Base-by-base conservation (phyloP, 2,329 filamentous ascomycete genomes). In the Monosporascus sp. region DNA sequence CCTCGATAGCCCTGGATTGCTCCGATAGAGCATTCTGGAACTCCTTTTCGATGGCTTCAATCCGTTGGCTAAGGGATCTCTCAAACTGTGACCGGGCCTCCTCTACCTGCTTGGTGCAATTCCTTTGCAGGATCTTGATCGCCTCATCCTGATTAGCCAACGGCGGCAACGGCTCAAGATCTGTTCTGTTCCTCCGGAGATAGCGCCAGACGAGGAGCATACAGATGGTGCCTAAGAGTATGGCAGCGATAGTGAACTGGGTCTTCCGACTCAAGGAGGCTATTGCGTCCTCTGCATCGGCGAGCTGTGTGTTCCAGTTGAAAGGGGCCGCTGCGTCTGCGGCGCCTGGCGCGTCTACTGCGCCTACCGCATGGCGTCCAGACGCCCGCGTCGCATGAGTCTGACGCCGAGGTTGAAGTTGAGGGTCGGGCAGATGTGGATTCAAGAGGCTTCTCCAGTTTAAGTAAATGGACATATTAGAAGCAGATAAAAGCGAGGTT, bases 1-100 rank as follows among this genome's bases (percentile, higher is more conserved):
- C 57, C 47, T 63, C 59, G 35, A 60, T 57, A 1, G 35, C 43
- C 45, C 58, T 59, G 22, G 57, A 46, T 18, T 59, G 59, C 37
- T 60, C 54, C 7, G 38, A 44, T 15, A 61, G 39, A 9, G 52
- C 52, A 38, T 59, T 51, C 46, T 57, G 55, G 25, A 61, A 56
- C 41, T 53, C 56, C 25, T 54, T 52, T 50, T 62, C 60, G n/a
- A 62, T 49, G 38, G 53, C 49, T 22, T 54, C 54, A 27, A 53
- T 44, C 17, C 58, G 54, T 17, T 54, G 43, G 35, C 50, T 54
- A 31, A 64, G 47, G 5, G 48, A 46, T 24, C 57, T 51, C 20
- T 57, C 56, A 18, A 60, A 59, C 35, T 52, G 50, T 48, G 55
- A 50, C 51, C 60, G 52, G 9, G 61, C 41, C 5, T 54, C 56